Base-by-base conservation (phyloP, 1,284 basidiomycete species). In the Irpex sp. region DNA sequence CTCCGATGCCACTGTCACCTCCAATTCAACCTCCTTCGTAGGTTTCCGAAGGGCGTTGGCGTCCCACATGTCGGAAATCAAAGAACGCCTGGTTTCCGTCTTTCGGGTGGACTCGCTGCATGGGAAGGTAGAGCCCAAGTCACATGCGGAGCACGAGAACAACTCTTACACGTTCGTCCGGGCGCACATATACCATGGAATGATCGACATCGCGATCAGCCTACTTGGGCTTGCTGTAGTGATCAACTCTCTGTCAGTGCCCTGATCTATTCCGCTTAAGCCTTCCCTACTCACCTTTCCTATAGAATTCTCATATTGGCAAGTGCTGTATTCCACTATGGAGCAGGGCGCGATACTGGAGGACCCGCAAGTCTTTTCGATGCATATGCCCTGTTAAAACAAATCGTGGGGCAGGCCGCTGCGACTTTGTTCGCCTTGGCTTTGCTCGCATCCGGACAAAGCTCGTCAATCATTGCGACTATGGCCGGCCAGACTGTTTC, bases 401-500 rank as follows among this genome's bases (percentile, higher is more conserved):
- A 79, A 26, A 76, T 82, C 55, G 81, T 97, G 57, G 93, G 94
- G 9, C 79, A 84, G 73, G 92, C 83, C 49, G 88, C 93, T 13
- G 95, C 90, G 0, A 85, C 89, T 36, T 77, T 97, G 55, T 97
- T 97, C 70, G 95, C 95, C 0, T 73, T 98, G 47, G 93, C 92
- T 0, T 78, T 97, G 5, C 82, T 97, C 7, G 88, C 90, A 46
- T 83, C 95, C 0, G 96, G 96, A 3, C 95, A 98, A 80, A 94
- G 93, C 67, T 93, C 97, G 0, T 94, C 92, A 7, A 87, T 98
- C 65, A 93, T 97, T 1, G 95, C 94, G 5, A 98, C 95, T 0
- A 83, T 98, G 9, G 92, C 95, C 0, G 97, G 96, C 0, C 90
- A 98, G 76, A 89, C 95, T 53, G 92, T 98, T 37, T 91, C 90